A percentile compares a stretch with the other conserved stretches of the same genome.
Conservation (phyloP, 805 yeast genomes). For the Pichia scutulata region DNA sequence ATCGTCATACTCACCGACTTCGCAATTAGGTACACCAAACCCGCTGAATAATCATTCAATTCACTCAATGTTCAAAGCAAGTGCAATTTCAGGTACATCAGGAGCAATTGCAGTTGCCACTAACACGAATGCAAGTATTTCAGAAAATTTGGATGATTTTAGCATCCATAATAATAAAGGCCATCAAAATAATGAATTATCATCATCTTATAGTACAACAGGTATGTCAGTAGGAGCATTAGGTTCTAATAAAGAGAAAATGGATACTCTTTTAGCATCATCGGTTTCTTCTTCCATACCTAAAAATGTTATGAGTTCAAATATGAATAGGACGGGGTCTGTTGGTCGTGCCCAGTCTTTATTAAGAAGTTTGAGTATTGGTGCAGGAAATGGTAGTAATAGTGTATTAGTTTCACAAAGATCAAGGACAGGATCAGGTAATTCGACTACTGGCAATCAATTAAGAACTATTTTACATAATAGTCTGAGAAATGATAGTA, state of each 20-base stretch:
- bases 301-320: neutral
- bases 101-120: slow-evolving; percentile 8
- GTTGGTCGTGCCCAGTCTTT: slow-evolving; percentile 4
- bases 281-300: neutral
- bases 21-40: slow-evolving; percentile 2
- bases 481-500: neutral
- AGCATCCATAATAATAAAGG: neutral
- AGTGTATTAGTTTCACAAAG: neutral
- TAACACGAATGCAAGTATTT: neutral
- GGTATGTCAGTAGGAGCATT: neutral
- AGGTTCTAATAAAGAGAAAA: neutral
- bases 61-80: slow-evolving; percentile 10
- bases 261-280: neutral
- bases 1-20: slow-evolving; percentile 7
- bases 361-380: slow-evolving; percentile 7
- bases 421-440: slow-evolving; percentile 9
- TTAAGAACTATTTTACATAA: slow-evolving; percentile 3
- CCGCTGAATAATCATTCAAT: slow-evolving; percentile 1
- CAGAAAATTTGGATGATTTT: neutral
- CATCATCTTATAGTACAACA: neutral
- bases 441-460: slow-evolving; percentile 6
- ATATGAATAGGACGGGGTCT: neutral
- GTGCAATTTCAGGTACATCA: slow-evolving; percentile 10
- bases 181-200: neutral
- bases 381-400: neutral